Percentiles rank a stretch among this genome's conserved stretches.
phyloP scores from a whole-genome alignment of 2,329 filamentous ascomycete genomes.

The Xylariaceae sp. region DNA sequence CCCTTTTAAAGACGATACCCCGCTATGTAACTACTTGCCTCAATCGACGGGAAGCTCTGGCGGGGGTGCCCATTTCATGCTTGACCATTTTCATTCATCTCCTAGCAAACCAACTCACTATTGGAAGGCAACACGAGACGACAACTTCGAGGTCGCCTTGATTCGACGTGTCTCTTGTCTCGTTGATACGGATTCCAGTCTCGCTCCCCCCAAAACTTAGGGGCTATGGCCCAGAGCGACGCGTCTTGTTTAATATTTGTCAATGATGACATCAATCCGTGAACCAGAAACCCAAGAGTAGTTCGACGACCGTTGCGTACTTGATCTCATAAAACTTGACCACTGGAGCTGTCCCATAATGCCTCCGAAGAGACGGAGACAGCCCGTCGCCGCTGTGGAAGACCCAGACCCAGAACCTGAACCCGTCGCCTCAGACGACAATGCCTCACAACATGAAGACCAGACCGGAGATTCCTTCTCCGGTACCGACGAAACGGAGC shows the following conservation, averaged over 20 bases:
- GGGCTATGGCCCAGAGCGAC: neutral
- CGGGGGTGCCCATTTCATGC: too few species aligned
- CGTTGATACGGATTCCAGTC: too few species aligned
- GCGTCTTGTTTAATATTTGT: slow-evolving; percentile 2
- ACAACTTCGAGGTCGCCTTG: neutral
- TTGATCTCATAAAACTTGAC: too few species aligned
- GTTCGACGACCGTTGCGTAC: too few species aligned
- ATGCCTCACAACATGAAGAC: slow-evolving; percentile 1
- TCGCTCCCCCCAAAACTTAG: too few species aligned
- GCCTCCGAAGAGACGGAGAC: slow-evolving; percentile 24
- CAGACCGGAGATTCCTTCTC: slow-evolving; percentile 1
- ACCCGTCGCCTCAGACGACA: slow-evolving; percentile 2
- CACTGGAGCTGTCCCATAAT: slow-evolving; percentile 10
- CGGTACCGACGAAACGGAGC: neutral
- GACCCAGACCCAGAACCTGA: too few species aligned
- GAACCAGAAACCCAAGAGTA: neutral
- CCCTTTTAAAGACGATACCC: too few species aligned
- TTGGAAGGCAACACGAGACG: neutral
- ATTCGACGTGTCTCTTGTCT: neutral
- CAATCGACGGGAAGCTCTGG: too few species aligned
- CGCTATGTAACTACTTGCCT: too few species aligned
- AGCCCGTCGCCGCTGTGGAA: slow-evolving; percentile 9
- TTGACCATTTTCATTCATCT: too few species aligned
- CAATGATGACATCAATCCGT: neutral
- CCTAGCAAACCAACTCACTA: neutral